Evolutionary conservation across 495 filamentous ascomycete species (phyloP).

Genomic region (Aspergillus panamensis): DNA sequence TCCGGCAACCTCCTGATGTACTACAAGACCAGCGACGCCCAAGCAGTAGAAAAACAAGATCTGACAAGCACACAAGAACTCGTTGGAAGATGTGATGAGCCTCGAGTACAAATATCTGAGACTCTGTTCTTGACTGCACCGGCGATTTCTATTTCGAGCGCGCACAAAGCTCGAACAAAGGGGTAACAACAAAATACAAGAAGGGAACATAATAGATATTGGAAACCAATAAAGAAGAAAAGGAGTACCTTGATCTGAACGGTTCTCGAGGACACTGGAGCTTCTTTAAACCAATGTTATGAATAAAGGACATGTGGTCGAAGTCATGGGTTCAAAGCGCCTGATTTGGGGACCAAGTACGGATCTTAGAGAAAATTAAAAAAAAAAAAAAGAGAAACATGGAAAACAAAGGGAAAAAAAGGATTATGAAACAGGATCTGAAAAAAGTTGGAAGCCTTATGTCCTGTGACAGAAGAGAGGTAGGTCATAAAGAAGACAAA

Average conservation of each 20-base stretch:
- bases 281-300: conserved; percentile 19
- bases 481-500: neutral
- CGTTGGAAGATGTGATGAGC: neutral
- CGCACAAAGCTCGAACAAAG: conserved; percentile 13
- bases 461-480: neutral
- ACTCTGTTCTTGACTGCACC: neutral
- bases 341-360: conserved; percentile 19
- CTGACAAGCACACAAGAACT: neutral
- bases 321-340: conserved; percentile 31
- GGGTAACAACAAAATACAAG: conserved; percentile 11
- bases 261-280: conserved; percentile 8
- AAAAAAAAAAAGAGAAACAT: too few relatives aligned
- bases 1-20: neutral
- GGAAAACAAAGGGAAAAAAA: neutral
- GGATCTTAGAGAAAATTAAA: neutral
- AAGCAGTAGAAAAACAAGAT: neutral
- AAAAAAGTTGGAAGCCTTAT: neutral
- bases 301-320: conserved; percentile 24
- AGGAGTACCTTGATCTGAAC: conserved; percentile 7
- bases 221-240: neutral
- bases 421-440: neutral
- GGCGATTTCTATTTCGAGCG: conserved; percentile 1
- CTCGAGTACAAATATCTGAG: conserved; percentile 11
- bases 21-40: neutral
- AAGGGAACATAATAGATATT: conserved; percentile 8